These are phyloP conservation scores for Zychaea mexicana DNA, from an alignment of 371 early-diverging fungal species.

Conservation along the genomic window DNA sequence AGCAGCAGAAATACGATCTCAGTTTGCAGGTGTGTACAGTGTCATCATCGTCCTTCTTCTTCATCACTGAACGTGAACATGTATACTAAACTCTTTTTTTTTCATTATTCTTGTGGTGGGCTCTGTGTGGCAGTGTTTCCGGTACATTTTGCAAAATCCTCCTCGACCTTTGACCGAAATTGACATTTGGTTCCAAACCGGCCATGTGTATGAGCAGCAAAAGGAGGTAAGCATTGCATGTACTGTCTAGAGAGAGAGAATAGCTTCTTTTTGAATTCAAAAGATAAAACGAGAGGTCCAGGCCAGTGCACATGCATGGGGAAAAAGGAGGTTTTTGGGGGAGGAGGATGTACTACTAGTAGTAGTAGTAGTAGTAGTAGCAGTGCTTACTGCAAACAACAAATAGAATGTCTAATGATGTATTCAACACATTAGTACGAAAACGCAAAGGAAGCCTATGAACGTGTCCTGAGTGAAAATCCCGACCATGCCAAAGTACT, in stretches of 20 bases:
- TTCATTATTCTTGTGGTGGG: background rate
- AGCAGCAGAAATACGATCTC: slow-evolving; percentile 86
- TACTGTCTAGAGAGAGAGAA: background rate
- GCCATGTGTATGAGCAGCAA: slow-evolving; percentile 94
- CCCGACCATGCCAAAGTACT: slow-evolving; percentile 96
- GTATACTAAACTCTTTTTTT: background rate
- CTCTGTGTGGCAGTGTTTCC: too few species aligned
- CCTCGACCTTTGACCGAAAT: slow-evolving; percentile 91
- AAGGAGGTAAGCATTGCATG: slow-evolving; percentile 66
- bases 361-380: too few species aligned
- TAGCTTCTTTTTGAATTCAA: background rate
- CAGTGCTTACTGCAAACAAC: background rate
- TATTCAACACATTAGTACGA: slow-evolving; percentile 47
- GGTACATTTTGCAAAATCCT: slow-evolving; percentile 84
- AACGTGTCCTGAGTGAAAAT: slow-evolving; percentile 84
- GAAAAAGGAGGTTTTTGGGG: background rate
- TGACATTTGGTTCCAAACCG: slow-evolving; percentile 98
- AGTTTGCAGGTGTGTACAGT: slow-evolving; percentile 69
- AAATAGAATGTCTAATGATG: too few species aligned
- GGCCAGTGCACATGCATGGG: background rate
- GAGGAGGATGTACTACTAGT: too few species aligned
- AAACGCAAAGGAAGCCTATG: slow-evolving; percentile 90
- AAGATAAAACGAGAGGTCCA: background rate
- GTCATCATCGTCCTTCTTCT: background rate
- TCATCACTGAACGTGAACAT: background rate